Evolutionary conservation across 768 basidiomycete species (phyloP), one percentile per base, ranked within the genome.

Genomic region (Pulveroboletus frians): DNA sequence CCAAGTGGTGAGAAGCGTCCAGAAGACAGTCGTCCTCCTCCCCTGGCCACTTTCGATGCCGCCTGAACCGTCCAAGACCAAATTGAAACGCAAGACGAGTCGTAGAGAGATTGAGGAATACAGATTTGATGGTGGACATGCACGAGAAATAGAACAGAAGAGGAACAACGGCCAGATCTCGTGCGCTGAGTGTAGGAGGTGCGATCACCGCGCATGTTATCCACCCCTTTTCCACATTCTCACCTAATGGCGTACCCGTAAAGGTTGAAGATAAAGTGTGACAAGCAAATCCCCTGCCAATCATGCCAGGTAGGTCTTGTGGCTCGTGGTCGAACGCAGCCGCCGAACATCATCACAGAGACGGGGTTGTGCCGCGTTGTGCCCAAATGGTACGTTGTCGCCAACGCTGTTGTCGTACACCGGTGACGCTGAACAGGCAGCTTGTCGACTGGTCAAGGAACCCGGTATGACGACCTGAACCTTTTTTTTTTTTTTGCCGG

Each of bases 131-230:
- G 72, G 71, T 21, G 70, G 66, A 47, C 79, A 83, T 61, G 73
- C 79, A 30, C 71, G 83, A 47, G 86, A 88, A 62, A 75, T 88
- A 29, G 86, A 88, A 61, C 71, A 81, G 63, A 88, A 86, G 69
- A 79, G 85, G 57, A 85, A 75, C 62, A 73, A 80, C 65, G 85
- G 85, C 62, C 73, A 87, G 76, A 83, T 87, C 65, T 84, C 81
- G 64, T 87, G 84, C 70, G 84, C 85, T 59, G 85, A 88, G 68
- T 88, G 86, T 75, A 80, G 85, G 78, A 77, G 76, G 76, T 81
- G 78, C 77, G 84, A 78, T 79, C 72, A 75, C 71, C 74, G 73
- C 63, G 58, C 71, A 67, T 67, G 47, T 51, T 40, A 48, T 52
- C 50, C 57, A 53, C 59, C 43, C 41, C 43, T 54, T 58, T 59